Evolutionary conservation across 192 early-diverging fungal species (phyloP).

Genomic region (Oehlia diaphana): DNA sequence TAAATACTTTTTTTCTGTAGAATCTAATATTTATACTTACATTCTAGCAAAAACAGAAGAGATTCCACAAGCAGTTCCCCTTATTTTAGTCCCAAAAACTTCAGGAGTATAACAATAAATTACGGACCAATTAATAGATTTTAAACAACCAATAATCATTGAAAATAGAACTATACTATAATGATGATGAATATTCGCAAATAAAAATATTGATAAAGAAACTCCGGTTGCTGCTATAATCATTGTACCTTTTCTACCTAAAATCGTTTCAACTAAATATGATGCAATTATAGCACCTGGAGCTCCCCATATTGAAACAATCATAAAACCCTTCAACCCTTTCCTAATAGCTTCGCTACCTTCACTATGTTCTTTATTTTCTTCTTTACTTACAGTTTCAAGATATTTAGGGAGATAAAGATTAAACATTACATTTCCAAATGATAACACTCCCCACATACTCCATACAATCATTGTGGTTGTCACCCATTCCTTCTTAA

Average conservation of each 20-base stretch:
- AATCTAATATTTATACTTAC: slow-evolving; percentile 29
- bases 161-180: slow-evolving; percentile 59
- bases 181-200: slow-evolving; percentile 58
- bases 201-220: slow-evolving; percentile 61
- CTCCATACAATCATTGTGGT: slow-evolving; percentile 72
- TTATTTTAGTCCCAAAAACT: slow-evolving; percentile 71
- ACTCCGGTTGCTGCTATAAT: slow-evolving; percentile 71
- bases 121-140: slow-evolving; percentile 79
- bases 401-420: slow-evolving; percentile 81
- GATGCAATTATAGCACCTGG: slow-evolving; percentile 72
- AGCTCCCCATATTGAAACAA: slow-evolving; percentile 72
- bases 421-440: slow-evolving; percentile 86
- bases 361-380: slow-evolving; percentile 17
- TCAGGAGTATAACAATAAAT: slow-evolving; percentile 89
- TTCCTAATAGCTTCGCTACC: slow-evolving; percentile 36
- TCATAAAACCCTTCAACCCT: slow-evolving; percentile 71
- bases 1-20: not conserved
- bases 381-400: slow-evolving; percentile 30
- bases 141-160: slow-evolving; percentile 60
- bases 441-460: slow-evolving; percentile 77
- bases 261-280: slow-evolving; percentile 66
- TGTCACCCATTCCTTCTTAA: slow-evolving; percentile 51
- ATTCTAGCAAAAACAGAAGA: slow-evolving; percentile 76
- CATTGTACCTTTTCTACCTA: slow-evolving; percentile 83
- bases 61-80: slow-evolving; percentile 78